Evolutionary conservation across 345 rosid genomes (phyloP), one percentile per base, ranked within the genome.

Genomic region (Eucalyptus tenuipes): DNA sequence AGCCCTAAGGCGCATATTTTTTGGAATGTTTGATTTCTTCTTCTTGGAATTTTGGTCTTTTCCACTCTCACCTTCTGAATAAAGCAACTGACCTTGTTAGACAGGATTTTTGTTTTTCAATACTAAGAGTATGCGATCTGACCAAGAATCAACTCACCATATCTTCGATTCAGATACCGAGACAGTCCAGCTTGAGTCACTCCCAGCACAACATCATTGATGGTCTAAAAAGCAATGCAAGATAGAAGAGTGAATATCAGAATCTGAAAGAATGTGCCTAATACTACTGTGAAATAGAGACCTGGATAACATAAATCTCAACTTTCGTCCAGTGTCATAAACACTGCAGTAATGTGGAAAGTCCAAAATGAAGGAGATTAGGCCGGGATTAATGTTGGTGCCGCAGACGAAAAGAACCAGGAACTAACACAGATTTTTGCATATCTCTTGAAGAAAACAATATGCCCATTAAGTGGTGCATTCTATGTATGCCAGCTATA

Each of bases 151-250:
- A 44, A 47, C 92, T 91, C 88, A 95, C 98, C 95, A 87, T 93
- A 92, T 94, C 91, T 94, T 79, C 96, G 90, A 68, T 90, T 90
- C 68, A 96, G 91, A 81, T 94, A 96, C 44, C 91, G 93, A 4
- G 97, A 94, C 88, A 97, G 93, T 53, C 94, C 97, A n/a, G 96
- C 97, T 88, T 96, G 95, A 13, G 96, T 94, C 75, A 93, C 90
- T 82, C 97, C 99, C 68, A 95, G 82, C 37, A 95, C 86, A 66
- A 97, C 97, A 87, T 97, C 98, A 10, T 95, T 96, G 49, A 96
- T 87, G n/a, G 99, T 97, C 99, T 97, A 87, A 85, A 55, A 68
- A 44, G 44, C 68, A 75, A 68, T 57, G 53, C 61, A 33, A 50
- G 45, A 55, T 37, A 40, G 18, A 61, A 55, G 18, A 82, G n/a